Percentiles rank a stretch among this genome's conserved stretches.
Conservation (phyloP, 169 alveolate species). For the Cryptosporidium parvum region DNA sequence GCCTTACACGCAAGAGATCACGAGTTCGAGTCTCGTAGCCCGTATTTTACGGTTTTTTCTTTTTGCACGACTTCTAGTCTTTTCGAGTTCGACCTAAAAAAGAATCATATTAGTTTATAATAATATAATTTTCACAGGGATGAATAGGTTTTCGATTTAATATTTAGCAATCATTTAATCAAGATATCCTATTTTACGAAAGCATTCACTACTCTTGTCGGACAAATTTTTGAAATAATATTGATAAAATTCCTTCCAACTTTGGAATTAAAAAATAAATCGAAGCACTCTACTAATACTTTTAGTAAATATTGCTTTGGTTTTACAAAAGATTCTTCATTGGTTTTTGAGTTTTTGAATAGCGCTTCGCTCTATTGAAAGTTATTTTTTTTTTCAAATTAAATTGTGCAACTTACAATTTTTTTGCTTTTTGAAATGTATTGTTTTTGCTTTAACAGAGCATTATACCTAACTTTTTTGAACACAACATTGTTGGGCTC, state of each 20-base stretch:
- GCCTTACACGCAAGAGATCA: constrained; percentile 78
- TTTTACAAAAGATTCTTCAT: background rate
- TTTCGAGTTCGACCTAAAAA: no score
- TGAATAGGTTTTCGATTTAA: background rate
- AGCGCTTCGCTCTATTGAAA: constrained; percentile 30
- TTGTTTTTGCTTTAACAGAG: constrained; percentile 9
- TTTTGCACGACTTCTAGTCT: no score
- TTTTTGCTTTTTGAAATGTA: constrained; percentile 43
- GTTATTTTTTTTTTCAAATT: background rate
- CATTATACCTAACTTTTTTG: constrained; percentile 38
- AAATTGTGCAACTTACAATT: constrained; percentile 44
- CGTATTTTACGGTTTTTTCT: constrained; percentile 4
- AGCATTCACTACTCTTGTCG: constrained; percentile 15
- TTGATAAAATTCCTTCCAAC: background rate
- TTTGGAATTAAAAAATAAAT: constrained; percentile 8
- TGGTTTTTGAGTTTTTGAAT: background rate
- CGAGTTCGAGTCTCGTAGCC: constrained; percentile 79
- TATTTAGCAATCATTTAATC: background rate
- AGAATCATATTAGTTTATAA: background rate
- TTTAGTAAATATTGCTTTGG: background rate
- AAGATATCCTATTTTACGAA: background rate
- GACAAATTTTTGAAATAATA: constrained; percentile 38
- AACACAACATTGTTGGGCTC: constrained; percentile 55
- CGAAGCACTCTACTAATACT: background rate
- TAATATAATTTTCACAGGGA: background rate